phyloP scores from a whole-genome alignment of 352 stramenopile species.

The Phytophthora kernoviae region DNA sequence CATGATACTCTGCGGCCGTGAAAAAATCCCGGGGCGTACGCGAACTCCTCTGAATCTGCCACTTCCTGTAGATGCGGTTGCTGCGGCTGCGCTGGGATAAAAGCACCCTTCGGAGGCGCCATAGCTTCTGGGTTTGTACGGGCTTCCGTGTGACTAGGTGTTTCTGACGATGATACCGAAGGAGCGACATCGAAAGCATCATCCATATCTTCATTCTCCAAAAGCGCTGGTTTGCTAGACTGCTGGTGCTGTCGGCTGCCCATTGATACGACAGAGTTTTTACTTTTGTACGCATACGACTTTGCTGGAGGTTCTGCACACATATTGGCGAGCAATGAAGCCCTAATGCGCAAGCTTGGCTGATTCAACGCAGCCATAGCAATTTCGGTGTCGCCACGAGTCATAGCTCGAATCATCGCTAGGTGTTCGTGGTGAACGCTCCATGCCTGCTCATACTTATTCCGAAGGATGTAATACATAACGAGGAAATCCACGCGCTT shows the following conservation, averaged over 20 bases:
- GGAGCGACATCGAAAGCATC: slow-evolving; percentile 28
- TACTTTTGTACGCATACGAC: slow-evolving; percentile 37
- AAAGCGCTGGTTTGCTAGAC: slow-evolving; percentile 16
- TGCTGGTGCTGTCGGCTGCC: slow-evolving; percentile 30
- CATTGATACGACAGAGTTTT: slow-evolving; percentile 36
- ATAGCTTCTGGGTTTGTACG: slow-evolving; percentile 12
- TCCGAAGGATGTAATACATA: slow-evolving; percentile 85
- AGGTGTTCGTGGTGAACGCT: slow-evolving; percentile 77
- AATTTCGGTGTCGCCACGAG: slow-evolving; percentile 65
- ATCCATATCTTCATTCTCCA: slow-evolving; percentile 51
- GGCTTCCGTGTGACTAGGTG: slow-evolving; percentile 4
- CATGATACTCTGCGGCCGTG: slow-evolving; percentile 45
- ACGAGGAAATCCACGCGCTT: slow-evolving; percentile 78
- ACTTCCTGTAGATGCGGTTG: slow-evolving; percentile 35
- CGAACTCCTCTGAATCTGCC: slow-evolving; percentile 20
- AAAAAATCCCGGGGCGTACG: slow-evolving; percentile 77
- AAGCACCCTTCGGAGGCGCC: slow-evolving; percentile 14
- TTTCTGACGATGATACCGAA: slow-evolving; percentile 4
- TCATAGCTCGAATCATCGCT: slow-evolving; percentile 68
- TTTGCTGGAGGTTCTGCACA: slow-evolving; percentile 53
- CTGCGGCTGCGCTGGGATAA: slow-evolving; percentile 22
- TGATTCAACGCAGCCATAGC: slow-evolving; percentile 61
- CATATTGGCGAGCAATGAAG: slow-evolving; percentile 71
- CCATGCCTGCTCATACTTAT: slow-evolving; percentile 78
- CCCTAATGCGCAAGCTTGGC: slow-evolving; percentile 67